Evolutionary conservation across 306 rosid genomes (phyloP), one percentile per base, ranked within the genome.

Genomic region (Malus orientalis): DNA sequence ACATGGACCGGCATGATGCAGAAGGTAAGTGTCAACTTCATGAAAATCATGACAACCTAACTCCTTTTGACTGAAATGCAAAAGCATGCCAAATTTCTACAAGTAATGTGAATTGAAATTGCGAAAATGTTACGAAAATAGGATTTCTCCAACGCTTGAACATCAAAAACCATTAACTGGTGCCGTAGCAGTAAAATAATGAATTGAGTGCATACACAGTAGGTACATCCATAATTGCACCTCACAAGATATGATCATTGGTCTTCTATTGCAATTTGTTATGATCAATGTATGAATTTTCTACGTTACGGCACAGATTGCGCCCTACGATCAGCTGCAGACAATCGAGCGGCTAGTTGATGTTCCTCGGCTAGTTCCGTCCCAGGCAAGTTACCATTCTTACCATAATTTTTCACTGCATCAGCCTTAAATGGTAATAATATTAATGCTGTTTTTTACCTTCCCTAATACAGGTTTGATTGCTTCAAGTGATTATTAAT

Each of bases 321-420:
- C 97, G 72, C 97, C 97, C 59, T 92, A 92, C 76, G 97, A 95
- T 81, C 97, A 92, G 80, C 81, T 96, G 55, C 99, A 92, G 87
- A 91, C 83, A 66, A 86, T 96, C 66, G 99, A 96, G 84, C 82
- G 99, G 75, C 81, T 92, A 80, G 90, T 96, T 4, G 89, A 83
- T 36, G 79, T 75, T 85, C 89, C 82, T 83, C 81, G 38, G 67
- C 81, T 81, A 77, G 74, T 83, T 83, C 79, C 86, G 67, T 79
- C 82, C 59, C 86, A 85, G 89, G 86, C 90, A 73, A 80, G 72
- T 25, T 54, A 74, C 19, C 69, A 70, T 73, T 74, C 45, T 76
- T 38, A 14, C 15, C 51, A 71, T 74, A 23, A 36, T 67, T 45
- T 47, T 76, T 59, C 45, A 33, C 59, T 79, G 78, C 74, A 85